Conservation (phyloP, 2,329 filamentous ascomycete species). For the Fusarium acutatum region DNA sequence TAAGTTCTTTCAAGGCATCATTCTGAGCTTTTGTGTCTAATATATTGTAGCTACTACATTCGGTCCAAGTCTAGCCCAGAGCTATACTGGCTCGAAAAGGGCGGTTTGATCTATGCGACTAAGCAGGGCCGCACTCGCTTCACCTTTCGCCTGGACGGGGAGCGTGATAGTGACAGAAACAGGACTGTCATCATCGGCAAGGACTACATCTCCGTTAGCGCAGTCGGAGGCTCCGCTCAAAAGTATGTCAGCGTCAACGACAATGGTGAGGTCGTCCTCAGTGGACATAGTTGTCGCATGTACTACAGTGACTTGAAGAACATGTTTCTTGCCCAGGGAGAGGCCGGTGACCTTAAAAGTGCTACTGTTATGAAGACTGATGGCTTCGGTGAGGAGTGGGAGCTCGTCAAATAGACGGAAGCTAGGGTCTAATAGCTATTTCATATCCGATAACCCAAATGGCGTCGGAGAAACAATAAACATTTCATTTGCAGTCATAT, state of each 20-base stretch:
- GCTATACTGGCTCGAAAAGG: background rate
- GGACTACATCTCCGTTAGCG: background rate
- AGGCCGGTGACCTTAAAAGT: background rate
- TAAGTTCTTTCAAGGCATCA: background rate
- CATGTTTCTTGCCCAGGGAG: background rate
- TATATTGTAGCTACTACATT: background rate
- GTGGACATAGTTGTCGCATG: background rate
- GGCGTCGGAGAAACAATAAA: background rate
- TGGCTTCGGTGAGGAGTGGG: background rate
- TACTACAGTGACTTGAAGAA: background rate
- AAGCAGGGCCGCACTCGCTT: background rate
- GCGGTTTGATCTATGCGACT: background rate
- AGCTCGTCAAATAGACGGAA: conserved; percentile 20
- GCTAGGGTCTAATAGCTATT: background rate
- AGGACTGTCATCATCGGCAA: background rate
- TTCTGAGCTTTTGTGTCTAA: background rate
- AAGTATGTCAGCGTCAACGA: conserved; percentile 3
- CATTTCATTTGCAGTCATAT: background rate
- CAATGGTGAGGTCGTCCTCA: background rate
- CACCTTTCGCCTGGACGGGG: background rate
- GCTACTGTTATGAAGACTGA: background rate
- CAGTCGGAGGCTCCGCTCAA: background rate
- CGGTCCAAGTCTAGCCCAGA: conserved; percentile 4
- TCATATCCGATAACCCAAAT: background rate
- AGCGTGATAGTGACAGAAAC: background rate